Conservation (phyloP, 345 rosid genomes). For the Camelina neglecta region DNA sequence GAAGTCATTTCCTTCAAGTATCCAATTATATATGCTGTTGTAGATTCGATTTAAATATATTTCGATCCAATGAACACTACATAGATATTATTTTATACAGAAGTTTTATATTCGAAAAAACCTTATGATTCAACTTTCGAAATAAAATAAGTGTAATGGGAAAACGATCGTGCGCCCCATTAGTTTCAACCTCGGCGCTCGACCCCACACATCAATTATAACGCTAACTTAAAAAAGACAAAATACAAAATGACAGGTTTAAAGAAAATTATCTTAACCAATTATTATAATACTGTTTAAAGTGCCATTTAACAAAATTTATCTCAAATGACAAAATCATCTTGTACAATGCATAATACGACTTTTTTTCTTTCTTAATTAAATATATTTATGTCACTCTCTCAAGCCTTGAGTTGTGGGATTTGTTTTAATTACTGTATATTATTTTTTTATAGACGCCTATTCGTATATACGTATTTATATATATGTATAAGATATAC, state of each 20-base stretch:
- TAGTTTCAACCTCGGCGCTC: conserved; percentile 46
- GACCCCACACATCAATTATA: conserved; percentile 50
- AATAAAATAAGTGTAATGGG: conserved; percentile 32
- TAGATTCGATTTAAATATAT: conserved; percentile 9
- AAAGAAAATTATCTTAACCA: conserved; percentile 36
- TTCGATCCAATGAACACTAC: conserved; percentile 34
- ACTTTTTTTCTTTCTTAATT: not conserved
- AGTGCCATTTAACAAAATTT: not conserved
- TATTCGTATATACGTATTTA: not conserved
- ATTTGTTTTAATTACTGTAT: not conserved
- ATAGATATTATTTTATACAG: not conserved
- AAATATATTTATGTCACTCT: not conserved
- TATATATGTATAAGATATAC: conserved; percentile 4
- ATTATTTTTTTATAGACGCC: not conserved
- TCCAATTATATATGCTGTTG: conserved; percentile 4
- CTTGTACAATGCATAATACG: conserved; percentile 10
- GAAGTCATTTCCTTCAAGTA: not conserved
- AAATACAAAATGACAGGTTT: conserved; percentile 28
- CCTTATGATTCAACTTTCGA: conserved; percentile 35
- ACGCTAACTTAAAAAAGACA: conserved; percentile 41
- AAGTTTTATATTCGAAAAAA: conserved; percentile 24
- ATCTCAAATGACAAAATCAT: not conserved
- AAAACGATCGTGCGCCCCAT: conserved; percentile 49
- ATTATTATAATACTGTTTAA: not conserved
- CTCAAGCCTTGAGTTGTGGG: conserved; percentile 28